These are phyloP conservation scores for Solanum appendiculatum DNA, from an alignment of 257 asterid genomes.

Conservation along the genomic window DNA sequence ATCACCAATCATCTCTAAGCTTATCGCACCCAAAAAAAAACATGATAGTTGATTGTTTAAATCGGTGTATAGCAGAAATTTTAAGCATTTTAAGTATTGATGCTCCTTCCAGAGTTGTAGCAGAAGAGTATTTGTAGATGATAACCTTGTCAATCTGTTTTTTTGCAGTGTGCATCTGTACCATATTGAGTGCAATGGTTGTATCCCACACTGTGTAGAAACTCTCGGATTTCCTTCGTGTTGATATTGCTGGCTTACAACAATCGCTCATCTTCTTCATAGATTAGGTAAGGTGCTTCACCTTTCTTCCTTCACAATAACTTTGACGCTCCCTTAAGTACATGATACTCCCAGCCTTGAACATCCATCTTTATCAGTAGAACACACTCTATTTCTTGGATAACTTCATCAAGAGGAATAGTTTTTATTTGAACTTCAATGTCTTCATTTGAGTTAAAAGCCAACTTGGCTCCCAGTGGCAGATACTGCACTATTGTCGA, in stretches of 20 bases:
- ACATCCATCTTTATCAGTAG: conserved; percentile 84
- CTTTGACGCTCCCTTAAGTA: conserved; percentile 79
- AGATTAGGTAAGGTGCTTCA: conserved; percentile 90
- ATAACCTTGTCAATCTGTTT: conserved; percentile 36
- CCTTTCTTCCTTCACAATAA: conserved; percentile 69
- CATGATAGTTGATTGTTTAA: background rate
- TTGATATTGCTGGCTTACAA: conserved; percentile 93
- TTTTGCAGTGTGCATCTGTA: conserved; percentile 95
- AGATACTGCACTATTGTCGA: conserved; percentile 95
- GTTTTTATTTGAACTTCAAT: conserved; percentile 69
- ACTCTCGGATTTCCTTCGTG: conserved; percentile 62
- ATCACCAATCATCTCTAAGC: background rate
- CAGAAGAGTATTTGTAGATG: background rate
- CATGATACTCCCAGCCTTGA: conserved; percentile 99
- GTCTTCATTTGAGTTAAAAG: conserved; percentile 91
- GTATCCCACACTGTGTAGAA: conserved; percentile 67
- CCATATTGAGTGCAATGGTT: conserved; percentile 60
- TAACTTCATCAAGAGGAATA: conserved; percentile 68
- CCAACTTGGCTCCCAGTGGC: conserved; percentile 89
- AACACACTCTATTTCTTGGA: conserved; percentile 57
- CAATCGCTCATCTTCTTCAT: conserved; percentile 91
- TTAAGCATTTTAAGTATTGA: background rate
- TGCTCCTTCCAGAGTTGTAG: background rate
- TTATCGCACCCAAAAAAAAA: background rate
- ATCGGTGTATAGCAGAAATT: background rate